Evolutionary conservation across 1,284 basidiomycete genomes (phyloP), one percentile per base, ranked within the genome.

Genomic region (Ceratobasidium sp.): DNA sequence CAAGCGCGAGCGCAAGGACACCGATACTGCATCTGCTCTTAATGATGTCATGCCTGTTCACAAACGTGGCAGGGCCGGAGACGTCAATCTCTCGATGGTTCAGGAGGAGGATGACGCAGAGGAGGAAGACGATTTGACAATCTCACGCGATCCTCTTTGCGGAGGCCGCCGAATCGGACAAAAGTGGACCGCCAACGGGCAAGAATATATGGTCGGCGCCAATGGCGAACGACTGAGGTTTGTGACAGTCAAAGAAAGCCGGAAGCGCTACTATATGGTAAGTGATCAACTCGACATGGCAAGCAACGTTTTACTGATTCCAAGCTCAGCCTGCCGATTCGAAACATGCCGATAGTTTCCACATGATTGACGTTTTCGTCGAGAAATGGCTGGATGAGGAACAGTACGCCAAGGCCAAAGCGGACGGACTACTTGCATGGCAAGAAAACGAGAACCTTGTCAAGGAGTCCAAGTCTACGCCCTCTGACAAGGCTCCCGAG

Each of bases 381-480:
- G 91, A 92, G 78, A 85, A 83, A 30, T 93, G 92, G 92, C 83
- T 91, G 60, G 87, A 88, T 6, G 92, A 93, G 61, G 89, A 88
- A 70, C 87, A 92, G 75, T 90, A 89, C 78, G 82, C 84, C 72
- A 82, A 83, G 43, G 88, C 89, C 1, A 91, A 90, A 75, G 83
- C 84, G 21, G 83, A 84, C 48, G 85, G 84, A 70, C 83, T 87
- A 46, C 78, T 92, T 23, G 88, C 87, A n/a, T 90, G 88, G 88
- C 72, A 73, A 53, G 59, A 69, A 36, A 67, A 60, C 16, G 72
- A 55, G 12, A 55, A 65, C 30, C 32, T 58, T 21, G 48, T 62
- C 30, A 28, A 45, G 12, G n/a, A 23, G n/a, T 9, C 41, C 71
- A 64, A 67, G 50, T 21, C 48, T 23, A 36, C 9, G 10, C 50